Evolutionary conservation across 306 rosid species (phyloP), one percentile per base, ranked within the genome.

Genomic region (Adenanthera pavonina): DNA sequence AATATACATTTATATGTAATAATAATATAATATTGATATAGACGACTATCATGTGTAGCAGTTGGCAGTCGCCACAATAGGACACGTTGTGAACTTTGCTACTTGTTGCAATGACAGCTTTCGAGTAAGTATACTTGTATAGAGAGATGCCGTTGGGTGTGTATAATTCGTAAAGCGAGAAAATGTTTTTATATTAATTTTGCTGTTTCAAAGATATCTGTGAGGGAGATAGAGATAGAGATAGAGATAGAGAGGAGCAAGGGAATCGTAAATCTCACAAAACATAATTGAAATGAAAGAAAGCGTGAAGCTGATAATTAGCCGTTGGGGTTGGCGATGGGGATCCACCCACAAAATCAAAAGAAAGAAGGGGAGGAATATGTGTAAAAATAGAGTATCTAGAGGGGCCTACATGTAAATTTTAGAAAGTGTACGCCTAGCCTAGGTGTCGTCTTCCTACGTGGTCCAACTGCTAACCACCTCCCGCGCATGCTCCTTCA

Each of bases 291-390:
- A 17, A 10, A 11, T 14, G 40, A 9, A 17, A 3, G 11, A 0
- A 1, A 3, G 19, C 59, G 25, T 17, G 3, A 76, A 54, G 71
- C 57, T 14, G 25, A 8, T 46, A 54, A 56, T 38, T 80, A 82
- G 88, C 83, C 88, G 88, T 85, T 85, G 68, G 83, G 68, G 41
- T n/a, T n/a, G n/a, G n/a, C n/a, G n/a, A n/a, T n/a, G 2, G 68
- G 17, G n/a, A 30, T 8, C n/a, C 41, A 61, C 9, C n/a, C 40
- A 60, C 40, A 60, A 25, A 5, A 41, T 7, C n/a, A 60, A 59
- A 36, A 30, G 11, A 25, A 2, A 6, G 15, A 12, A 20, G 51
- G 12, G 74, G 36, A 20, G 1, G 38, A 30, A 10, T 9, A 43
- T 6, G 54, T 10, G 20, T n/a, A 15, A 30, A 19, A 69, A 44